These are phyloP conservation scores for Anisodus acutangulus DNA, from an alignment of 257 asterid genomes.

Conservation along the genomic window DNA sequence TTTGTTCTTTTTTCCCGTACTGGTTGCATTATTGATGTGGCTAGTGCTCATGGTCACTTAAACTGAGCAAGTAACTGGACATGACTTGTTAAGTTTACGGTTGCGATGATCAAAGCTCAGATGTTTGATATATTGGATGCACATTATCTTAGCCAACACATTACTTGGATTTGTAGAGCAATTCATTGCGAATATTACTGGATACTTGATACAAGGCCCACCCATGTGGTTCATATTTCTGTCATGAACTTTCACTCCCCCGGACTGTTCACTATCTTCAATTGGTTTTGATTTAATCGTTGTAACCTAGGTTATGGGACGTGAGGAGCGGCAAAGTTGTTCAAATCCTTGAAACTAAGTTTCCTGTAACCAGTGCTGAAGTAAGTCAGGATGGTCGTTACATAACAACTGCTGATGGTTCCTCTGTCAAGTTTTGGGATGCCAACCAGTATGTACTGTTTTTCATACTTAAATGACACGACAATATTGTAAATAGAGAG, in stretches of 20 bases:
- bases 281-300: constrained; percentile 25
- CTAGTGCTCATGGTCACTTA: neutral
- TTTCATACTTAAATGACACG: constrained; percentile 19
- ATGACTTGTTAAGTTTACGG: neutral
- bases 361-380: constrained; percentile 92
- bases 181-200: neutral
- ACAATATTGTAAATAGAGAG: neutral
- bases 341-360: constrained; percentile 84
- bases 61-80: neutral
- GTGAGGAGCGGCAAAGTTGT: constrained; percentile 87
- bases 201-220: constrained; percentile 14
- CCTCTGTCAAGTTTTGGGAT: constrained; percentile 91
- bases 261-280: neutral
- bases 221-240: neutral
- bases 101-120: neutral
- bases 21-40: constrained; percentile 5
- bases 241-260: neutral
- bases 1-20: neutral
- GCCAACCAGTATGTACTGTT: constrained; percentile 78
- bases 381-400: constrained; percentile 96
- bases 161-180: neutral
- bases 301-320: constrained; percentile 81
- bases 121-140: neutral
- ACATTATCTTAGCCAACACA: neutral
- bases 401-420: constrained; percentile 93